Evolutionary conservation across 2,329 filamentous ascomycete species (phyloP).

Genomic region (Neoscytalidium dimidiatum): DNA sequence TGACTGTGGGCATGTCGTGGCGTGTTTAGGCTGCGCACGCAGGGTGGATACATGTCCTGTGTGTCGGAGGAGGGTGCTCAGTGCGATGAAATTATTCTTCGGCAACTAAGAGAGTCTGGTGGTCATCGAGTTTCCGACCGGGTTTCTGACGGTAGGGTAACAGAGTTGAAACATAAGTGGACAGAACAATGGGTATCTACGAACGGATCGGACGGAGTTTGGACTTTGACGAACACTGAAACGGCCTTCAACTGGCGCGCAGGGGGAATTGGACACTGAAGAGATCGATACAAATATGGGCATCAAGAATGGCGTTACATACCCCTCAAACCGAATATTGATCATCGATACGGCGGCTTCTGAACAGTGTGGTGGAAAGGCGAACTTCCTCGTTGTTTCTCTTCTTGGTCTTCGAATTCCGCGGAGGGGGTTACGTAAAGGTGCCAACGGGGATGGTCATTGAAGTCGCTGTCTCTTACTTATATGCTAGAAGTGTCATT

Average conservation of each 20-base stretch:
- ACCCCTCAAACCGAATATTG: constrained; percentile 2
- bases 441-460: background rate
- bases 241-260: background rate
- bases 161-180: background rate
- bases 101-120: constrained; percentile 19
- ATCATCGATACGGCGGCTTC: background rate
- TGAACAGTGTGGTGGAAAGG: background rate
- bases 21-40: constrained; percentile 61
- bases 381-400: background rate
- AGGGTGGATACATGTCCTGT: constrained; percentile 63
- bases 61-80: constrained; percentile 59
- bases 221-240: background rate
- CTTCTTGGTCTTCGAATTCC: background rate
- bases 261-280: background rate
- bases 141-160: background rate
- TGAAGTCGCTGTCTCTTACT: background rate
- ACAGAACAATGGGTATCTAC: background rate
- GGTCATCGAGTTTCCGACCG: background rate
- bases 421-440: background rate
- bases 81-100: constrained; percentile 59
- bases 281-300: background rate
- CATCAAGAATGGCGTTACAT: constrained; percentile 18
- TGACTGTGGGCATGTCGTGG: constrained; percentile 64
- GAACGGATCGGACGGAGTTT: background rate
- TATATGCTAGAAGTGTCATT: background rate